Evolutionary conservation across 1,284 basidiomycete genomes (phyloP).

Genomic region (Violaceomyces palustris): DNA sequence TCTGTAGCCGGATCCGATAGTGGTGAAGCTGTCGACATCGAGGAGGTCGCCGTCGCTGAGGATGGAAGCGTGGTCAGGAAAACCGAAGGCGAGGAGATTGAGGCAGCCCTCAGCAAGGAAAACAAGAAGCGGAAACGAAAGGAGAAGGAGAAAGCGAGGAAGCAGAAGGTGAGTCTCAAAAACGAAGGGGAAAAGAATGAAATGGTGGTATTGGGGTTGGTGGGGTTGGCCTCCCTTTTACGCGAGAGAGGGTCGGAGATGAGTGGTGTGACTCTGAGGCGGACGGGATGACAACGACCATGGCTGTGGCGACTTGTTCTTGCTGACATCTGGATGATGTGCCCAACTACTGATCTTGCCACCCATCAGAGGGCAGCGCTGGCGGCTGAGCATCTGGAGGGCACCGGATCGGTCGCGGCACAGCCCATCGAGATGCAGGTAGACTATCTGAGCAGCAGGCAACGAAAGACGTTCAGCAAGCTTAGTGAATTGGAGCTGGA

Average conservation of each 20-base stretch:
- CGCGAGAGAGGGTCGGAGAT: slow-evolving; percentile 1
- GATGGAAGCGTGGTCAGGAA: slow-evolving; percentile 37
- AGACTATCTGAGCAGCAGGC: slow-evolving; percentile 36
- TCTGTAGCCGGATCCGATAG: slow-evolving; percentile 20
- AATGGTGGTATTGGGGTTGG: neutral
- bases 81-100: slow-evolving; percentile 10
- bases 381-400: slow-evolving; percentile 17
- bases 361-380: slow-evolving; percentile 36
- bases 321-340: slow-evolving; percentile 1
- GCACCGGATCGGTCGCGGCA: slow-evolving; percentile 21
- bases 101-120: slow-evolving; percentile 23
- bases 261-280: neutral
- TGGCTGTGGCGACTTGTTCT: neutral
- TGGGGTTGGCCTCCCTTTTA: neutral
- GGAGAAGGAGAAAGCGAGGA: slow-evolving; percentile 33
- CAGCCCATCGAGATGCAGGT: slow-evolving; percentile 40
- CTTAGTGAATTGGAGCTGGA: slow-evolving; percentile 42
- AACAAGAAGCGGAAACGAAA: slow-evolving; percentile 39
- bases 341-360: no score
- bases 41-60: neutral
- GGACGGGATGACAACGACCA: no score
- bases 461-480: slow-evolving; percentile 31
- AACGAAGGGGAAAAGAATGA: slow-evolving; percentile 3
- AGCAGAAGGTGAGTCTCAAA: slow-evolving; percentile 31
- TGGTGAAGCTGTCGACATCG: slow-evolving; percentile 21